Conservation (phyloP, 116 monocot species). For the Trichopus zeylanicus region DNA sequence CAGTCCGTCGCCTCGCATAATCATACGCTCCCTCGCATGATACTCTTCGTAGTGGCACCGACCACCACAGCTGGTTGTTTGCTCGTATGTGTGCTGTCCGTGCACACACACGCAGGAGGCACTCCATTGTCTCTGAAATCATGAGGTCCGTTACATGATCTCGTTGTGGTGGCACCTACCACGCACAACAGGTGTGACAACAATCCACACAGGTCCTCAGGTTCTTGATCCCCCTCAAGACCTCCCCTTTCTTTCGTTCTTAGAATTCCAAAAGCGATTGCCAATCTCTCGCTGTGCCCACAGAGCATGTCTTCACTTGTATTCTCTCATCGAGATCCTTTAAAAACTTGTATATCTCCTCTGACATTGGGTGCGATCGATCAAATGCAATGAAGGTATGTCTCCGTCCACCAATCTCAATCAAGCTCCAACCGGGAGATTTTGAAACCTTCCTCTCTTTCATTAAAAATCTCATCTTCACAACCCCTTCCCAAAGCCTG, state of each 20-base stretch:
- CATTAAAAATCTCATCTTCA: conserved; percentile 34
- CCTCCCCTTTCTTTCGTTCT: conserved; percentile 17
- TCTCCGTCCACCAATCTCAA: conserved; percentile 25
- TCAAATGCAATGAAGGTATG: conserved; percentile 36
- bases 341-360: conserved; percentile 25
- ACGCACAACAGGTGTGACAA: no score
- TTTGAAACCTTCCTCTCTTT: conserved; percentile 21
- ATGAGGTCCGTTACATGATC: no score
- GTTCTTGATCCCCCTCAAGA: conserved; percentile 29
- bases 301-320: conserved; percentile 23
- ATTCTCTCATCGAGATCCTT: conserved; percentile 29
- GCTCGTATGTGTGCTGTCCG: no score
- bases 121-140: no score
- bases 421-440: conserved; percentile 30
- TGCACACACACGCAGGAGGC: no score
- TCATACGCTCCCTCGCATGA: no score
- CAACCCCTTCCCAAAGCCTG: conserved; percentile 24
- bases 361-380: conserved; percentile 21
- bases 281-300: conserved; percentile 44
- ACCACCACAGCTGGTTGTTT: no score
- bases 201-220: conserved; percentile 32
- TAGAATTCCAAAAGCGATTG: conserved; percentile 39
- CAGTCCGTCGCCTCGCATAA: no score
- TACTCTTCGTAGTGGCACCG: no score
- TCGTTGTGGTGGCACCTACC: no score